Base-by-base conservation (phyloP, 2,329 filamentous ascomycete genomes). In the Alternaria arbusti region DNA sequence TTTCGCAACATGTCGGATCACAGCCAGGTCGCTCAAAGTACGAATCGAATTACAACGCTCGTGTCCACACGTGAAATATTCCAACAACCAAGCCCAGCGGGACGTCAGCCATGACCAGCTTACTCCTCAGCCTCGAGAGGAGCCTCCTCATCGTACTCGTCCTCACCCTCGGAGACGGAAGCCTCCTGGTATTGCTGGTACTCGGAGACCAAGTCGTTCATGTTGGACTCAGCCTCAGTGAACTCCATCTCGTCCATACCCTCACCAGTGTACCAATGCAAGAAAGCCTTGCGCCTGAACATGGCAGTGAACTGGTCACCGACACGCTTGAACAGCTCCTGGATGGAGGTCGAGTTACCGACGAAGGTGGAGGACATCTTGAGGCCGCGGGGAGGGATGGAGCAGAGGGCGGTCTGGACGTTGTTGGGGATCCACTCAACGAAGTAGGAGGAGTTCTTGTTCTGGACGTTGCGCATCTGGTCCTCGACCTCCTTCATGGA, bases 221-320 rank as follows among this genome's bases (percentile, higher is more conserved):
- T 98, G 89, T 99, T 99, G 86, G 93, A 97, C 91, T 99, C 96
- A 77, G 96, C 96, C 89, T 99, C 96, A 82, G 96, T 99, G 88
- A 99, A 99, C 88, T 99, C 96, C 96, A 99, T 98, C 91, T 99
- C 96, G 86, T 99, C 96, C 96, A 99, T 99, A 87, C 96, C 96
- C 89, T 99, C 96, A 81, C 94, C 94, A 90, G 96, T 99, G 87
- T 99, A 99, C 96, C 96, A 99, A 88, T 98, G 96, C 90, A 99
- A 93, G 94, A 99, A 99, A 90, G 96, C 96, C 92, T 98, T 99
- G 86, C 96, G 94, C 87, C 96, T 90, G 91, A 99, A 99, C 96
- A 99, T 99, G 82, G 94, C 96, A 86, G 91, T 94, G 90, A 99
- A 99, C 87, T 99, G 96, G 85, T 99, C 96, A 82, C 96, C 96